phyloP scores from a whole-genome alignment of 345 rosid genomes.

The Mercurialis annua region DNA sequence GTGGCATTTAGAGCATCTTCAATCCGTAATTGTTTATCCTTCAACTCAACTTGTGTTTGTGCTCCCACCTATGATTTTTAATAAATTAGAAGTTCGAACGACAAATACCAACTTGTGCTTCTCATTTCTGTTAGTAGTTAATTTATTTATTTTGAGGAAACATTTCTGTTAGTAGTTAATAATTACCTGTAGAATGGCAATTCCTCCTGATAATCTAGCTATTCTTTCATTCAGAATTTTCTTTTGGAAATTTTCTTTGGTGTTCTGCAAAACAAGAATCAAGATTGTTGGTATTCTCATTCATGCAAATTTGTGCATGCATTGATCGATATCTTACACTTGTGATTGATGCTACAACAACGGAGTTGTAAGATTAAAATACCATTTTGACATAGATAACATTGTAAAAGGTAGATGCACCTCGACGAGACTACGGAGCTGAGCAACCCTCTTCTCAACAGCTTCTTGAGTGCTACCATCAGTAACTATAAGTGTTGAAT shows the following conservation, averaged over 20 bases:
- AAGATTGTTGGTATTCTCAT: background rate
- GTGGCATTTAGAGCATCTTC: conserved; percentile 98
- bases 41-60: conserved; percentile 82
- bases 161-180: background rate
- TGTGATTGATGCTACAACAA: background rate
- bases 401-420: conserved; percentile 35
- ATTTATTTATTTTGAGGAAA: too few species aligned
- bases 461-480: conserved; percentile 65
- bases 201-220: conserved; percentile 80
- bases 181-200: conserved; percentile 81
- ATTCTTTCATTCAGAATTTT: conserved; percentile 82
- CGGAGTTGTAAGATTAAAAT: conserved; percentile 5
- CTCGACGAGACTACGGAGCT: conserved; percentile 62
- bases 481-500: conserved; percentile 76
- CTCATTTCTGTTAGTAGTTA: background rate
- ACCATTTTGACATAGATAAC: background rate
- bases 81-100: conserved; percentile 12
- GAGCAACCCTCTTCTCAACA: conserved; percentile 70
- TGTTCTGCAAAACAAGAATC: conserved; percentile 47
- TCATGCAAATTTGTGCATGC: background rate
- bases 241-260: conserved; percentile 62
- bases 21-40: conserved; percentile 77
- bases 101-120: conserved; percentile 1
- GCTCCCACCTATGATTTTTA: conserved; percentile 70
- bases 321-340: background rate